Evolutionary conservation across 129 eudicot species (phyloP).

Genomic region (Arctium lappa): DNA sequence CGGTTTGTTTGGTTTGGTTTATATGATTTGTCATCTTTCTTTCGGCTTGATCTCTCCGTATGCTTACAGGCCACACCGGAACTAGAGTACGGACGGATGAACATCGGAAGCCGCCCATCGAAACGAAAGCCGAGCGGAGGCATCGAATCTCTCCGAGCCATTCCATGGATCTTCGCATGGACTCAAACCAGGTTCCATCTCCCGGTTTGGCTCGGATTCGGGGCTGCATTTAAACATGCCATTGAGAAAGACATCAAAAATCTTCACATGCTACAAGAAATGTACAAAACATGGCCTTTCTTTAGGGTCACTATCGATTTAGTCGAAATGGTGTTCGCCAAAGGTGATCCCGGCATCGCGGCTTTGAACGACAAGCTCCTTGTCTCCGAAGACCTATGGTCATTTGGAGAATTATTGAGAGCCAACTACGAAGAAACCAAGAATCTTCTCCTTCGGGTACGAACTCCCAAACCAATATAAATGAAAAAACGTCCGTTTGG

Average conservation of each 20-base stretch:
- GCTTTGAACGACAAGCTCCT: slow-evolving; percentile 90
- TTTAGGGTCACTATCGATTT: slow-evolving; percentile 95
- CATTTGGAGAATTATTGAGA: slow-evolving; percentile 72
- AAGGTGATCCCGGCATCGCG: slow-evolving; percentile 94
- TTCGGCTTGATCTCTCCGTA: neutral
- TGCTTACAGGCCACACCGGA: slow-evolving; percentile 90
- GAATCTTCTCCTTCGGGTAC: slow-evolving; percentile 76
- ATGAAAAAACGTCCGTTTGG: neutral
- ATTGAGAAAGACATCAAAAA: slow-evolving; percentile 61
- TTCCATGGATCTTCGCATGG: slow-evolving; percentile 99
- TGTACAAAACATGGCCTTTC: slow-evolving; percentile 98
- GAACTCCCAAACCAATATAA: neutral
- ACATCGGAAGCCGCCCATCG: slow-evolving; percentile 97
- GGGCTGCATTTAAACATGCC: slow-evolving; percentile 80
- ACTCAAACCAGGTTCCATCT: slow-evolving; percentile 98
- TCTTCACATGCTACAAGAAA: slow-evolving; percentile 76
- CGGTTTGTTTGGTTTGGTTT: neutral
- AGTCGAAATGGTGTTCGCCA: slow-evolving; percentile 96
- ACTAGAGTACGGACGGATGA: slow-evolving; percentile 95
- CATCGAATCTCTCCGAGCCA: slow-evolving; percentile 93
- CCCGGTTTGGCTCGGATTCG: slow-evolving; percentile 99
- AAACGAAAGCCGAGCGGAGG: slow-evolving; percentile 97
- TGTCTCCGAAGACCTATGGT: slow-evolving; percentile 75
- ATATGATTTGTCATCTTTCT: neutral
- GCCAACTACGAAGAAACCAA: slow-evolving; percentile 77